phyloP scores from a whole-genome alignment of 192 early-diverging fungal genomes.

The Jimgerdemannia flammicorona region DNA sequence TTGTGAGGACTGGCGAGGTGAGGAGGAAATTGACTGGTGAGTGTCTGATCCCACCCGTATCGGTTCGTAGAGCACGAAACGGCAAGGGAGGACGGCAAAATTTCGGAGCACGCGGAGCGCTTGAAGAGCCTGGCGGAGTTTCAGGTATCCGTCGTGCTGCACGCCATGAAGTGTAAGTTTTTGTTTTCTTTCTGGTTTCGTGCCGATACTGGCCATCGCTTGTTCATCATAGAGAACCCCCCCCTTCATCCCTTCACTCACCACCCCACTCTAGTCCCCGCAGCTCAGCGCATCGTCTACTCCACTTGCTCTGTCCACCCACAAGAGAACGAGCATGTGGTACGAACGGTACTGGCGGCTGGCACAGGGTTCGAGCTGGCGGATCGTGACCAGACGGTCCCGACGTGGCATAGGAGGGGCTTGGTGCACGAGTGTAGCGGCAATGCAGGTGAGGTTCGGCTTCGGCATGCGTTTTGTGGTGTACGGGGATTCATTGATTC shows the following conservation, averaged over 20 bases:
- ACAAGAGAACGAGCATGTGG: conserved; percentile 93
- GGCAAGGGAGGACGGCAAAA: neutral
- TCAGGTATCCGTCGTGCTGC: conserved; percentile 73
- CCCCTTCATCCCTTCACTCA: neutral
- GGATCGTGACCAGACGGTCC: conserved; percentile 56
- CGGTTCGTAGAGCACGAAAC: neutral
- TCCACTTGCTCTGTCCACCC: conserved; percentile 95
- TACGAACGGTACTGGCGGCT: conserved; percentile 58
- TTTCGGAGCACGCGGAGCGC: conserved; percentile 41
- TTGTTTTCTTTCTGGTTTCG: conserved; percentile 9
- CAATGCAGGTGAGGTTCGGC: conserved; percentile 27
- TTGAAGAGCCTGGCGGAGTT: conserved; percentile 80
- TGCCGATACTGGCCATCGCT: neutral
- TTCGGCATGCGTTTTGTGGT: conserved; percentile 5
- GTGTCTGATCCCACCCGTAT: neutral
- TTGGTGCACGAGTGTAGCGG: conserved; percentile 44
- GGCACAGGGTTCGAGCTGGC: conserved; percentile 56
- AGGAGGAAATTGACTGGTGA: too few relatives aligned
- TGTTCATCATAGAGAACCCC: neutral
- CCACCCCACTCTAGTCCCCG: conserved; percentile 50
- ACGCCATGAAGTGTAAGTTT: conserved; percentile 71
- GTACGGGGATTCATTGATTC: conserved; percentile 30
- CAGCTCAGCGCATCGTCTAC: conserved; percentile 82
- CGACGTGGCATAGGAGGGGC: conserved; percentile 80
- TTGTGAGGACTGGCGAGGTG: too few relatives aligned